Evolutionary conservation across 2,329 filamentous ascomycete genomes (phyloP).

Genomic region (Sarocladium strictum): DNA sequence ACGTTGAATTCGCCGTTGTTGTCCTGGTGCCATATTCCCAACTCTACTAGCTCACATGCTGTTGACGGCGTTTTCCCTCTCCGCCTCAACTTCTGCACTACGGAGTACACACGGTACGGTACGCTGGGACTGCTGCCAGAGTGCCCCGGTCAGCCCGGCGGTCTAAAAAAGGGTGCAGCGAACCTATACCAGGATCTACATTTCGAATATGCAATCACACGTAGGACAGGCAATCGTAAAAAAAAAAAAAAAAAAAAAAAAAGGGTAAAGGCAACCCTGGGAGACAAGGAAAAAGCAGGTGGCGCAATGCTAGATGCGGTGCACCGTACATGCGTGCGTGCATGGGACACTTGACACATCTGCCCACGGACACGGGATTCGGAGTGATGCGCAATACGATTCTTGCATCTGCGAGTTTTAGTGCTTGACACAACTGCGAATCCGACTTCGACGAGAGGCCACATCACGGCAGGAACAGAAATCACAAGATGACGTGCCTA

Average conservation of each 20-base stretch:
- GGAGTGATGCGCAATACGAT: neutral
- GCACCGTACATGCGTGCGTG: neutral
- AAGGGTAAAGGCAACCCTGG: neutral
- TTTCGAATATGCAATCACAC: neutral
- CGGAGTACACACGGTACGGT: too few species aligned
- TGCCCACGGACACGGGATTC: conserved; percentile 5
- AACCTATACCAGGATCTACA: neutral
- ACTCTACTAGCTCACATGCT: too few species aligned
- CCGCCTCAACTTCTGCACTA: neutral
- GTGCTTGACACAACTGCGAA: too few species aligned
- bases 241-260: neutral
- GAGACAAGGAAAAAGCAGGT: neutral
- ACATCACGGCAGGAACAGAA: too few species aligned
- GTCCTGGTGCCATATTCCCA: neutral
- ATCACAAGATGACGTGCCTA: conserved; percentile 2
- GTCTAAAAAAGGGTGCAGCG: too few species aligned
- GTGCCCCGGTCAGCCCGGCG: neutral
- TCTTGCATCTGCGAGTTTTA: too few species aligned
- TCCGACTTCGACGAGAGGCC: too few species aligned
- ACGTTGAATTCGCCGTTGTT: neutral
- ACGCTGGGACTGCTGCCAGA: too few species aligned
- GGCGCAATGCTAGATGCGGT: conserved; percentile 7
- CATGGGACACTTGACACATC: neutral
- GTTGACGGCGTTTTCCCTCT: neutral
- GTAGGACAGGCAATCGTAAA: neutral